Conservation (phyloP, 768 basidiomycete species). For the Trametes coccinea region DNA sequence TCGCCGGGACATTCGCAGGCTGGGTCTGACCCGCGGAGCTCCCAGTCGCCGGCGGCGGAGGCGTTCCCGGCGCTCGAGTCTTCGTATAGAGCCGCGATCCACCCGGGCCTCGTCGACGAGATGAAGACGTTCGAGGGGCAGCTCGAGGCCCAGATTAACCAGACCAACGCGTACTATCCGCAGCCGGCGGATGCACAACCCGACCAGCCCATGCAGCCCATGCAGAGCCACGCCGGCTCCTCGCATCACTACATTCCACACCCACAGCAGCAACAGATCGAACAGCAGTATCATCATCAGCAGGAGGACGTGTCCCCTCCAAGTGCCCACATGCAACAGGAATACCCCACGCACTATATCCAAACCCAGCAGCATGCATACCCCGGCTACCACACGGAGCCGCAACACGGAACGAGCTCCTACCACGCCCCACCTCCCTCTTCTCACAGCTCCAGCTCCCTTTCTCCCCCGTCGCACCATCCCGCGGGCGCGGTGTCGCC, state of each 20-base stretch:
- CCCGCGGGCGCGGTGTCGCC: not conserved
- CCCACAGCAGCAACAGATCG: not conserved
- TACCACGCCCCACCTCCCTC: not conserved
- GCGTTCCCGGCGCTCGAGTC: constrained; percentile 23
- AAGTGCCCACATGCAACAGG: not conserved
- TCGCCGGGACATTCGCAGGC: constrained; percentile 4
- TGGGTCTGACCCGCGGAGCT: constrained; percentile 6
- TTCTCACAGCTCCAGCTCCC: not conserved
- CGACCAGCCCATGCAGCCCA: not conserved
- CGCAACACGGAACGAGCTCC: not conserved
- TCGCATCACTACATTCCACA: not conserved
- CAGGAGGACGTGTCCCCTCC: not conserved
- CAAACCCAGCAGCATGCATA: constrained; percentile 1
- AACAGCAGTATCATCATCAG: not conserved
- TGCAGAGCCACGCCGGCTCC: not conserved
- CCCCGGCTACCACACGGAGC: not conserved
- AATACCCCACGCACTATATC: constrained; percentile 6
- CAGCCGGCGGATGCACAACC: not conserved
- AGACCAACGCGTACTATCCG: constrained; percentile 22
- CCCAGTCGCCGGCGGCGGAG: constrained; percentile 17
- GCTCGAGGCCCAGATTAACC: constrained; percentile 32
- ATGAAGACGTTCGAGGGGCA: constrained; percentile 32
- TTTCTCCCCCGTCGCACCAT: not conserved
- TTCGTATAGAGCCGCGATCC: constrained; percentile 28
- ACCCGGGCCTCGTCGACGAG: constrained; percentile 36